Evolutionary conservation across 768 basidiomycete genomes (phyloP).

Genomic region (Fomitopsis serialis): DNA sequence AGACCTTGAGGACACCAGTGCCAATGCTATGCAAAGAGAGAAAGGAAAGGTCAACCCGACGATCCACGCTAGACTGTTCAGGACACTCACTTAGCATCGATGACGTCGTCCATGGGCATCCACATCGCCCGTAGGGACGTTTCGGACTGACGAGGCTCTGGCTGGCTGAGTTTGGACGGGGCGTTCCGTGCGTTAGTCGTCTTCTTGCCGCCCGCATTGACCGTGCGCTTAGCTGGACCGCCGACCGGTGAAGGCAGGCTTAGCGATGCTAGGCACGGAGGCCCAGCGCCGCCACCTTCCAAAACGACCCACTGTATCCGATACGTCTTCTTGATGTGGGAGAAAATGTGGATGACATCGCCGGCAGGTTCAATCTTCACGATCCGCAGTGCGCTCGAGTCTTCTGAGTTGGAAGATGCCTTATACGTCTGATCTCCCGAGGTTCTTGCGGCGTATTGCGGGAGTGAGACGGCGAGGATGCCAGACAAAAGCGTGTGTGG

Average conservation of each 20-base stretch:
- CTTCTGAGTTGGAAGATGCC: conserved; percentile 8
- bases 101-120: conserved; percentile 50
- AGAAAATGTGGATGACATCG: conserved; percentile 78
- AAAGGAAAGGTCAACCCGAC: neutral
- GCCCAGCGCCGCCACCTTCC: conserved; percentile 47
- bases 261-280: conserved; percentile 24
- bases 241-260: neutral
- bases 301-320: conserved; percentile 67
- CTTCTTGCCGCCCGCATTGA: conserved; percentile 3
- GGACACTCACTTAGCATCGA: conserved; percentile 54
- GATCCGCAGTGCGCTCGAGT: conserved; percentile 25
- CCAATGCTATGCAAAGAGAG: conserved; percentile 40
- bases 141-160: conserved; percentile 7
- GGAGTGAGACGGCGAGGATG: conserved; percentile 28
- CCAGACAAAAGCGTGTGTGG: conserved; percentile 32
- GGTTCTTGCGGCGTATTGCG: neutral
- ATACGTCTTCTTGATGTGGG: conserved; percentile 87
- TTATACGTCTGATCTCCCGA: conserved; percentile 4
- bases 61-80: neutral
- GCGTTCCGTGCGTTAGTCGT: neutral
- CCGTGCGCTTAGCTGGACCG: conserved; percentile 8
- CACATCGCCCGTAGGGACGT: conserved; percentile 34
- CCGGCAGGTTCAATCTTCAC: conserved; percentile 46
- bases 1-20: conserved; percentile 71
- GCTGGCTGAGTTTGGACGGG: neutral